A percentile compares a stretch with the other conserved stretches of the same genome.
These are phyloP conservation scores for Penicillium coprophilum DNA, from an alignment of 495 filamentous ascomycete species.

Conservation along the genomic window DNA sequence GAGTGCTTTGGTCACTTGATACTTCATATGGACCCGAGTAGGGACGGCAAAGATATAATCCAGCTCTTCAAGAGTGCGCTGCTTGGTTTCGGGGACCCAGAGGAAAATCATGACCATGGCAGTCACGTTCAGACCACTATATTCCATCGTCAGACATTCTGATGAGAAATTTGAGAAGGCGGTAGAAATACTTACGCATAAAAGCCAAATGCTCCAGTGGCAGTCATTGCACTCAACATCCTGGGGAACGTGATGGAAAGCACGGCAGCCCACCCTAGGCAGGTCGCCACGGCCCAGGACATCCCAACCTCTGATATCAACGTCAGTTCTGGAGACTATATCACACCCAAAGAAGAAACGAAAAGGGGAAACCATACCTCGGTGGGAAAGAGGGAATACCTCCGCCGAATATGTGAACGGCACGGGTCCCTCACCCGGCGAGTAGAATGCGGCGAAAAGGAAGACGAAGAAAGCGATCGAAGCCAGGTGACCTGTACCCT, in stretches of 20 bases:
- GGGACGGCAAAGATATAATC: conserved; percentile 82
- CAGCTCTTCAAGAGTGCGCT: conserved; percentile 76
- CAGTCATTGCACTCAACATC: conserved; percentile 58
- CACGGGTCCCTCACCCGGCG: conserved; percentile 68
- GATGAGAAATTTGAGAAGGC: background rate
- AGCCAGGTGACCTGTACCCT: conserved; percentile 53
- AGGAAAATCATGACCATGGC: conserved; percentile 72
- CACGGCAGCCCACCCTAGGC: conserved; percentile 71
- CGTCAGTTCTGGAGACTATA: conserved; percentile 11
- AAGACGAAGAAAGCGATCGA: conserved; percentile 65
- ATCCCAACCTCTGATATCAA: conserved; percentile 60
- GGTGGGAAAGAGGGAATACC: conserved; percentile 74
- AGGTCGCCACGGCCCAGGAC: conserved; percentile 72
- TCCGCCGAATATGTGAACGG: conserved; percentile 77
- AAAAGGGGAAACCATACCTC: conserved; percentile 36
- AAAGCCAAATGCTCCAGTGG: conserved; percentile 51
- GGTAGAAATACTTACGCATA: conserved; percentile 39
- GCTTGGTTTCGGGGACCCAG: conserved; percentile 77
- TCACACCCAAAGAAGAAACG: conserved; percentile 4
- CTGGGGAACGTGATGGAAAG: conserved; percentile 69
- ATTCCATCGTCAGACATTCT: conserved; percentile 25
- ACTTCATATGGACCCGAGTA: conserved; percentile 58
- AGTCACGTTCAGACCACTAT: conserved; percentile 63
- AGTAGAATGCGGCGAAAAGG: conserved; percentile 67
- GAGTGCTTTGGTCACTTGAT: conserved; percentile 63